Base-by-base conservation (phyloP, 2,329 filamentous ascomycete genomes). In the Penicillium brevicompactum region DNA sequence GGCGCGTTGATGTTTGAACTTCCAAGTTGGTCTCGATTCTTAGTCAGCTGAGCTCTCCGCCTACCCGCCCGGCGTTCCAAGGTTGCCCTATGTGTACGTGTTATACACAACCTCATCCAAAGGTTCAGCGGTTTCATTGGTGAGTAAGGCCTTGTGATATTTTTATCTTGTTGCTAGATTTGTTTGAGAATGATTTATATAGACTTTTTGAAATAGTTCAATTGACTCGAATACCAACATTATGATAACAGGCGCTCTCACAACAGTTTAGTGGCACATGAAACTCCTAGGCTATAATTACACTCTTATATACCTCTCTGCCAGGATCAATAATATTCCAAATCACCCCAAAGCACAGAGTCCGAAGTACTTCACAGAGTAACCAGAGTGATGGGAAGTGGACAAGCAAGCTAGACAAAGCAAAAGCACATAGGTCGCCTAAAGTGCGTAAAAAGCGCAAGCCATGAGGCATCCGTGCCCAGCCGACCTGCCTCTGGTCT, bases 1-100 rank as follows among this genome's bases (percentile, higher is more conserved):
- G 34, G 58, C 57, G 59, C 49, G 55, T 59, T 58, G 51, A 46
- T 49, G 56, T 49, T 46, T 51, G 41, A 46, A 42, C 24, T 32
- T 31, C 32, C 18, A 30, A 34, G 30, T 42, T 32, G 30, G 46
- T 40, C 41, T 30, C 24, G 22, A 43, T n/a, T 51, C 46, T 60
- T 59, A 59, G 58, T 60, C 58, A 60, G 47, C 58, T 32, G 44
- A 46, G 44, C 41, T 50, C 30, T 49, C 34, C 22, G 14, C 6
- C 41, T 50, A 22, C 46, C 34, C 22, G 14, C 6, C 30, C 30
- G 30, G n/a, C 24, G 11, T 40, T 16, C 37, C 37, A 40, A 34
- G 31, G 34, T n/a, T 37, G 32, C 14, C 14, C 14, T 7, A 11
- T 37, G 14, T 37, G 34, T 7, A 7, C 6, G n/a, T n/a, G n/a